A percentile compares a stretch with the other conserved stretches of the same genome.
Conservation (phyloP, 768 basidiomycete genomes). For the Suillus fuscotomentosus region DNA sequence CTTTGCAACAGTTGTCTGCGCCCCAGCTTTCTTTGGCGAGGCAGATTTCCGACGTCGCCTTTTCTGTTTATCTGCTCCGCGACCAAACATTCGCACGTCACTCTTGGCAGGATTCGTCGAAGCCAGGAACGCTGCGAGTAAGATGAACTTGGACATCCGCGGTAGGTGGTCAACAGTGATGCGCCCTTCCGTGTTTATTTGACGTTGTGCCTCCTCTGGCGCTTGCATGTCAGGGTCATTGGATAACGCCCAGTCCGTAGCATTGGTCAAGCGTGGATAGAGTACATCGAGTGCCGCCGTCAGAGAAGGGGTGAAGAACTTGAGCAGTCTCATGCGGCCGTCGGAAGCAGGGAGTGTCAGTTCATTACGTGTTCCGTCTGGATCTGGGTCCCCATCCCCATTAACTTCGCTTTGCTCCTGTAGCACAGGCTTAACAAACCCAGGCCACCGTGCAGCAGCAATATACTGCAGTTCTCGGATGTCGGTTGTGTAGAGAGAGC, state of each 20-base stretch:
- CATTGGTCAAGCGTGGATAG: conserved; percentile 66
- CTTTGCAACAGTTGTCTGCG: conserved; percentile 47
- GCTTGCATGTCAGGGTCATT: conserved; percentile 42
- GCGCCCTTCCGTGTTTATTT: background rate
- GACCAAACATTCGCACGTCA: conserved; percentile 81
- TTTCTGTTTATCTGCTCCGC: conserved; percentile 66
- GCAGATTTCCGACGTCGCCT: conserved; percentile 46
- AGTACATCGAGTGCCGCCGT: conserved; percentile 62
- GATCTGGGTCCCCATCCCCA: conserved; percentile 23
- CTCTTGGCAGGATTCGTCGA: conserved; percentile 82
- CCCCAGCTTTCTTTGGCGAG: conserved; percentile 34
- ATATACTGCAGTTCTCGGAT: conserved; percentile 73
- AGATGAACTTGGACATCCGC: conserved; percentile 69
- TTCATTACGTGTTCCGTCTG: conserved; percentile 13
- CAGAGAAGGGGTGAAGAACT: conserved; percentile 62
- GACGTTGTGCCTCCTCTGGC: background rate
- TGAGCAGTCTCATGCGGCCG: conserved; percentile 62
- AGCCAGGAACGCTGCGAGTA: conserved; percentile 77
- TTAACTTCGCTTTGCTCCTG: conserved; percentile 38
- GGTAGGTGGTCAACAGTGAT: conserved; percentile 43
- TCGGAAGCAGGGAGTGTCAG: conserved; percentile 49
- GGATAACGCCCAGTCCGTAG: conserved; percentile 55
- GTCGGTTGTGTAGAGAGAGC: conserved; percentile 64
- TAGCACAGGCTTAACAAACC: conserved; percentile 68
- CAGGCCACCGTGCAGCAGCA: conserved; percentile 78